Conservation (phyloP, 2,329 filamentous ascomycete genomes). For the Penicillium sp. region DNA sequence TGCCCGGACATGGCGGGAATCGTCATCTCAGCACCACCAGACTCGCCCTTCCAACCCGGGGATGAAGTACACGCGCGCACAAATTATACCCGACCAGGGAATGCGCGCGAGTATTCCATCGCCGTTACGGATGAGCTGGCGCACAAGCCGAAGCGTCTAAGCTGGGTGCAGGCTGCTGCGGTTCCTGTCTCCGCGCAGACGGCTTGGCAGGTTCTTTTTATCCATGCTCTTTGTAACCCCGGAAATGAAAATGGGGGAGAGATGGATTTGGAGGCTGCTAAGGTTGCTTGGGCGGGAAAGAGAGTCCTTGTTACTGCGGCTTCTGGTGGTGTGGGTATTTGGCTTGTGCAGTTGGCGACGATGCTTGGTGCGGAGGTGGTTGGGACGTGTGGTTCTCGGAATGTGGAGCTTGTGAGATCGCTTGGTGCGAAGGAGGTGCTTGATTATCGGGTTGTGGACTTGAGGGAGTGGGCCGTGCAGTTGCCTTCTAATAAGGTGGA, state of each 20-base stretch:
- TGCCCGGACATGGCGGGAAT: constrained; percentile 44
- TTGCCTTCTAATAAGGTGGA: constrained; percentile 35
- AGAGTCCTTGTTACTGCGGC: constrained; percentile 46
- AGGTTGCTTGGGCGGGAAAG: constrained; percentile 27
- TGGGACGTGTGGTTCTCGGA: constrained; percentile 38
- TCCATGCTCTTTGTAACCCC: constrained; percentile 26
- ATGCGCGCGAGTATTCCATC: constrained; percentile 38
- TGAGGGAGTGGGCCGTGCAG: constrained; percentile 6
- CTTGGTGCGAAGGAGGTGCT: constrained; percentile 43
- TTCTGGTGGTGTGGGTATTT: constrained; percentile 45
- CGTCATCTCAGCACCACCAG: constrained; percentile 34
- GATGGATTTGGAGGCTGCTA: constrained; percentile 1
- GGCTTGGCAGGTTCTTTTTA: constrained; percentile 46
- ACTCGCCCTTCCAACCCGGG: constrained; percentile 35
- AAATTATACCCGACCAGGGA: constrained; percentile 34
- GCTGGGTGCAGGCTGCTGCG: constrained; percentile 36
- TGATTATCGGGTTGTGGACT: constrained; percentile 32
- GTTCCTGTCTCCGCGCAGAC: constrained; percentile 42
- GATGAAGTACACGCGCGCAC: constrained; percentile 40
- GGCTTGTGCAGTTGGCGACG: constrained; percentile 37
- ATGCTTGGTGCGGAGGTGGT: constrained; percentile 36
- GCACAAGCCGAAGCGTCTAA: constrained; percentile 32
- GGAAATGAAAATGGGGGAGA: constrained; percentile 14
- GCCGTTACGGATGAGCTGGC: constrained; percentile 37
- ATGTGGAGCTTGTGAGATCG: constrained; percentile 37